A percentile compares a stretch with the other conserved stretches of the same genome.
Conservation (phyloP, 495 filamentous ascomycete species). For the Podospora sp. region DNA sequence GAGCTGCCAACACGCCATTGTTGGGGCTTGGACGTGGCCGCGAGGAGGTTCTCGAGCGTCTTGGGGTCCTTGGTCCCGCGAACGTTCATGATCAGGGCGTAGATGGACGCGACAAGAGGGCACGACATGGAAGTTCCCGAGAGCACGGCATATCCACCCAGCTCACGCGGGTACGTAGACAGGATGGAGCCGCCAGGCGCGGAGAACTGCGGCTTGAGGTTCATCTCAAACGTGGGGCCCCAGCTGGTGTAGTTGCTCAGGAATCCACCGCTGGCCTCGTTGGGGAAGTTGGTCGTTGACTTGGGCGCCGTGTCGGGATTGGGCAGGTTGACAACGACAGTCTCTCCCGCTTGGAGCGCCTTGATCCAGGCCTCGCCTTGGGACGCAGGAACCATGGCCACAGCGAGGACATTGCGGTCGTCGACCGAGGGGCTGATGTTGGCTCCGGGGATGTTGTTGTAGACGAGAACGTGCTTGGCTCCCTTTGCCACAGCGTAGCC, state of each 20-base stretch:
- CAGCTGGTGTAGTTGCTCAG: conserved; percentile 57
- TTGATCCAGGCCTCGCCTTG: conserved; percentile 51
- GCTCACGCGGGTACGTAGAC: conserved; percentile 55
- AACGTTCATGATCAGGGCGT: conserved; percentile 54
- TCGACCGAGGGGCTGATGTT: conserved; percentile 28
- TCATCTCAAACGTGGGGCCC: conserved; percentile 59
- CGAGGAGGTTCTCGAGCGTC: conserved; percentile 49
- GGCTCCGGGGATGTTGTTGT: conserved; percentile 50
- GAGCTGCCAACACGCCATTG: conserved; percentile 50
- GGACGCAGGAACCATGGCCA: conserved; percentile 48
- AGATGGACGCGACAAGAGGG: conserved; percentile 56
- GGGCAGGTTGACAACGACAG: conserved; percentile 46
- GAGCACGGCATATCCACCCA: conserved; percentile 56
- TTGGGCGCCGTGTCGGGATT: conserved; percentile 44
- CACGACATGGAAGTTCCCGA: conserved; percentile 65
- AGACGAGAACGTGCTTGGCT: conserved; percentile 59
- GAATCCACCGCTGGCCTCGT: conserved; percentile 47
- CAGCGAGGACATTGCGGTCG: conserved; percentile 36
- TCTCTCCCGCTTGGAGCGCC: conserved; percentile 38
- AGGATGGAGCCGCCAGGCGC: conserved; percentile 59
- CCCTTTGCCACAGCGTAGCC: conserved; percentile 53
- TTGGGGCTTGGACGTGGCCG: conserved; percentile 39
- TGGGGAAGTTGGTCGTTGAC: conserved; percentile 40
- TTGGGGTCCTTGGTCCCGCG: conserved; percentile 53
- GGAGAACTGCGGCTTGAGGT: conserved; percentile 57